Evolutionary conservation across 164 flowering plant genomes (phyloP).

Genomic region (Magnolia changhungtana): DNA sequence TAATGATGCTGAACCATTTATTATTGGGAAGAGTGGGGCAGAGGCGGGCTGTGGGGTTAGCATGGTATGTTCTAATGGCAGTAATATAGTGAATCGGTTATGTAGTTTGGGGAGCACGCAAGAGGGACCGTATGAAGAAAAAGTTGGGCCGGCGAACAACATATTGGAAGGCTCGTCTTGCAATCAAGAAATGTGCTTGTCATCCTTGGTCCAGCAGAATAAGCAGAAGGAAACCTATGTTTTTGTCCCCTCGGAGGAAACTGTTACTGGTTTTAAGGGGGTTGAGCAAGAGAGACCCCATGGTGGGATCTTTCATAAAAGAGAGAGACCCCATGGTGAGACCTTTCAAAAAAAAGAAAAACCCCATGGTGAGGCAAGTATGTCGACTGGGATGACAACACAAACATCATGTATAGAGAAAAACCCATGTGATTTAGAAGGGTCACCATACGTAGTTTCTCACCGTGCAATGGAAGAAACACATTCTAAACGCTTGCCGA

Average conservation of each 20-base stretch:
- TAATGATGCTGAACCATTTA: not conserved
- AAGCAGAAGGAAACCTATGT: not conserved
- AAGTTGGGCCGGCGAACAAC: not conserved
- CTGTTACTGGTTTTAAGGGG: not conserved
- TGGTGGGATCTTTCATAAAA: not conserved
- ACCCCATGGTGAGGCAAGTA: not conserved
- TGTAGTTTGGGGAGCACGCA: not conserved
- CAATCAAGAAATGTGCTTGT: not conserved
- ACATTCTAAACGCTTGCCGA: conserved; percentile 11
- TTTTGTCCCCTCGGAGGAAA: not conserved
- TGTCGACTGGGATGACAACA: not conserved
- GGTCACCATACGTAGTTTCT: conserved; percentile 13
- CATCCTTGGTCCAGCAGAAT: not conserved
- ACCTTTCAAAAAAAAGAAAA: not conserved
- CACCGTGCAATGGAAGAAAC: conserved; percentile 14
- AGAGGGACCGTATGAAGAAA: not conserved
- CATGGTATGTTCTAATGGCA: not conserved
- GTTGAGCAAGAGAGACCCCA: not conserved
- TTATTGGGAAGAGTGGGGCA: not conserved
- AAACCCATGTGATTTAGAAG: conserved; percentile 16
- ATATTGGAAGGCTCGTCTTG: not conserved
- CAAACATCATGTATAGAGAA: not conserved
- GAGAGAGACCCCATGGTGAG: not conserved
- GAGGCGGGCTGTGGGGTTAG: not conserved
- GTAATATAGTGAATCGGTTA: not conserved